Evolutionary conservation across 306 rosid species (phyloP).

Genomic region (Cicer bijugum): DNA sequence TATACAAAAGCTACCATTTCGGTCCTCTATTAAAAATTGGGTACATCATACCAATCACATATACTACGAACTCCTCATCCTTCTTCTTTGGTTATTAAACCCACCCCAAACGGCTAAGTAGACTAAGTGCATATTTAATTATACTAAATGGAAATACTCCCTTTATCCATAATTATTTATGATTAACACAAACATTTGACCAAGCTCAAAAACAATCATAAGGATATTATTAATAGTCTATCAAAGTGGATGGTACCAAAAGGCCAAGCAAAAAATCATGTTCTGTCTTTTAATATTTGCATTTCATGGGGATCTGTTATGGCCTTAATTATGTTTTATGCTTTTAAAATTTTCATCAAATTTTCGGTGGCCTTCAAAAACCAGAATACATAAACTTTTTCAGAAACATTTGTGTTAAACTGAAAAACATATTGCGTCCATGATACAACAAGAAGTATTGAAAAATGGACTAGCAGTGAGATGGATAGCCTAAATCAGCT

Average conservation of each 20-base stretch:
- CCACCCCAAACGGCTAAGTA: background rate
- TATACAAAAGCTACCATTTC: background rate
- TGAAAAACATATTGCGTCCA: background rate
- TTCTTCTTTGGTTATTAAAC: background rate
- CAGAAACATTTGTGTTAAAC: background rate
- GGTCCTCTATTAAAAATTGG: background rate
- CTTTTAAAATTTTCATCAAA: background rate
- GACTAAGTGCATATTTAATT: background rate
- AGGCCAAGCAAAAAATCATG: background rate
- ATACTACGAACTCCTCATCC: background rate
- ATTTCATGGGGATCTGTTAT: background rate
- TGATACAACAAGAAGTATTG: conserved; percentile 22
- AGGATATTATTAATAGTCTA: background rate
- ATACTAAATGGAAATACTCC: background rate
- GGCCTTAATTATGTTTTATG: background rate
- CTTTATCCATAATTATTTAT: background rate
- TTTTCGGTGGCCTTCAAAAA: background rate
- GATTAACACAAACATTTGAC: background rate
- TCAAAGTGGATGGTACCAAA: background rate
- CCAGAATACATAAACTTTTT: background rate
- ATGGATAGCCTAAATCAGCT: conserved; percentile 15
- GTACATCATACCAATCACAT: background rate
- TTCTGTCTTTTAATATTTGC: background rate
- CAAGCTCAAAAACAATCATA: background rate
- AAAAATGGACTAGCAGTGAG: conserved; percentile 5